These are phyloP conservation scores for Calonectria naviculata DNA, from an alignment of 2,329 filamentous ascomycete genomes.

Conservation along the genomic window DNA sequence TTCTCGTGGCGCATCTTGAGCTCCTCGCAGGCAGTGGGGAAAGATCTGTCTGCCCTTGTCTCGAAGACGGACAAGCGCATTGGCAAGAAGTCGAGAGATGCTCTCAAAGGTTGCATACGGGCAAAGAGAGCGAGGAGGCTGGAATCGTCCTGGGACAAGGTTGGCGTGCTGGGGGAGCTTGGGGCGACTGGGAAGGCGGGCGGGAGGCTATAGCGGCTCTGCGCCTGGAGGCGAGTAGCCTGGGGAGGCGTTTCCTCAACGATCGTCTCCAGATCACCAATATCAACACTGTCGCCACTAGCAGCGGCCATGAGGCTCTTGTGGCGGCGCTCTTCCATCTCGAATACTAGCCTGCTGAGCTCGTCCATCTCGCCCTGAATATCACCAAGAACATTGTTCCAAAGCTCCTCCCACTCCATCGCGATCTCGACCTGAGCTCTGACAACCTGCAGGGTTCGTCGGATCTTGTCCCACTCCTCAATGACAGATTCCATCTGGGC, in stretches of 20 bases:
- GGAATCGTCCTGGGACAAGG: conserved; percentile 81
- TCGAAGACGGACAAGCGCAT: conserved; percentile 94
- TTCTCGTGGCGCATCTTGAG: conserved; percentile 79
- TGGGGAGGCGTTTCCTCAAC: conserved; percentile 83
- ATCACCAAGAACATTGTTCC: conserved; percentile 92
- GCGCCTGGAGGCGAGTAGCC: conserved; percentile 62
- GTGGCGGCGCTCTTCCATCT: conserved; percentile 97
- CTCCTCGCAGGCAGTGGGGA: conserved; percentile 92
- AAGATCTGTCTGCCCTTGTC: conserved; percentile 78
- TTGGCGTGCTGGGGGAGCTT: conserved; percentile 65
- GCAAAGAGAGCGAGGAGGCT: conserved; percentile 91
- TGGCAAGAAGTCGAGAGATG: conserved; percentile 93
- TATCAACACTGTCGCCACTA: conserved; percentile 76
- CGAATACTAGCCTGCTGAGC: conserved; percentile 85
- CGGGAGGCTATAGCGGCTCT: conserved; percentile 76
- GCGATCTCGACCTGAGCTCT: conserved; percentile 95
- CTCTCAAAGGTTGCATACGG: conserved; percentile 92
- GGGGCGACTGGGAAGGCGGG: conserved; percentile 73
- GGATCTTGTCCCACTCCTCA: conserved; percentile 85
- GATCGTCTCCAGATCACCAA: conserved; percentile 92
- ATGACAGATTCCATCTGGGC: conserved; percentile 91
- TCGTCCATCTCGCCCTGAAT: conserved; percentile 90
- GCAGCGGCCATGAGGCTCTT: conserved; percentile 75
- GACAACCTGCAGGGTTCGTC: conserved; percentile 79
- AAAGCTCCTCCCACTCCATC: conserved; percentile 99